A percentile compares a stretch with the other conserved stretches of the same genome.
Conservation (phyloP, 2,329 filamentous ascomycete genomes). For the Pestalotiopsis sp. region DNA sequence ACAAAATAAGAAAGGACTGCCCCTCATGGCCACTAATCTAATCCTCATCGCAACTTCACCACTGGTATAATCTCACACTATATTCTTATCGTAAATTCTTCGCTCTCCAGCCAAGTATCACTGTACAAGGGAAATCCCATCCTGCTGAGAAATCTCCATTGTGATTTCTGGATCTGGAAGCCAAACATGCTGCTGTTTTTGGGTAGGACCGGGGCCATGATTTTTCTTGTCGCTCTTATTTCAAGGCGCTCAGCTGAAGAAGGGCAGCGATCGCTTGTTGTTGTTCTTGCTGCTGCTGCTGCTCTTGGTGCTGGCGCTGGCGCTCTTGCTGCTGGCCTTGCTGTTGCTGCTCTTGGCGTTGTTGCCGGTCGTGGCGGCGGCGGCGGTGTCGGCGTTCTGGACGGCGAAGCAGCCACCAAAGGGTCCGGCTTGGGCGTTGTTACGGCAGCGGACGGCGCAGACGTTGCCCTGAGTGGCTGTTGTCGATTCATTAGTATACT, state of each 20-base stretch:
- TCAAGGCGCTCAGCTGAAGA: conserved; percentile 4
- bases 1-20: neutral
- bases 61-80: neutral
- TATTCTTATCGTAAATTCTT: neutral
- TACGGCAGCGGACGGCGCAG: conserved; percentile 62
- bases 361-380: conserved; percentile 19
- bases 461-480: conserved; percentile 57
- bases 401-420: conserved; percentile 62
- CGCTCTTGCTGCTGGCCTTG: conserved; percentile 13
- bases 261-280: conserved; percentile 10
- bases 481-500: conserved; percentile 13
- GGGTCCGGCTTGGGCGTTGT: conserved; percentile 58
- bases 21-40: neutral
- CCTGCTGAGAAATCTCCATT: neutral
- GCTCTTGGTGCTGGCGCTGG: conserved; percentile 20
- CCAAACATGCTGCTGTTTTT: too few relatives aligned
- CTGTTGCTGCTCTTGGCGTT: conserved; percentile 20
- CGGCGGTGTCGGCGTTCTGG: conserved; percentile 50
- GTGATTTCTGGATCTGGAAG: neutral
- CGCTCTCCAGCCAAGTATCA: neutral
- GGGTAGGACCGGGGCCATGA: too few relatives aligned
- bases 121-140: neutral
- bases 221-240: neutral
- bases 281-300: conserved; percentile 21
- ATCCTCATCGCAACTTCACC: neutral